Evolutionary conservation across 2,329 filamentous ascomycete genomes (phyloP).

Genomic region (Canariomyces notabilis): DNA sequence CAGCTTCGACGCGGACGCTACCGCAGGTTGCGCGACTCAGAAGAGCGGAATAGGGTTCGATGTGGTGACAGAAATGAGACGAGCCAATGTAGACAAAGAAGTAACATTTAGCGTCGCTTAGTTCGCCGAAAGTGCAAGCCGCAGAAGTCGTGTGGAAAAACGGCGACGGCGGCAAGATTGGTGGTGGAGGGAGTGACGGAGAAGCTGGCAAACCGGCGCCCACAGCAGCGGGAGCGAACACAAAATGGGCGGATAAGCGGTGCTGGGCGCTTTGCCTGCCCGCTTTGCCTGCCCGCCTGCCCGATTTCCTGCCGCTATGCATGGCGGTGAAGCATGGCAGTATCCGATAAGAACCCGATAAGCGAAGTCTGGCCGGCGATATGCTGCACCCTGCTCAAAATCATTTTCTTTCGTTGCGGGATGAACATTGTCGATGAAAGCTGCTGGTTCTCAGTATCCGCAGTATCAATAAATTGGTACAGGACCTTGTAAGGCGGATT

Average conservation of each 20-base stretch:
- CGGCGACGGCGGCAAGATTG: slow-evolving; percentile 10
- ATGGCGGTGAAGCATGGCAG: slow-evolving; percentile 21
- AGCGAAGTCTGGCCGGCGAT: slow-evolving; percentile 23
- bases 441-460: neutral
- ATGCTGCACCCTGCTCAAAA: neutral
- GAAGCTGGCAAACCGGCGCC: slow-evolving; percentile 20
- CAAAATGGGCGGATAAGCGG: slow-evolving; percentile 17
- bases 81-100: neutral
- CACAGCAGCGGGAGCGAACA: slow-evolving; percentile 20
- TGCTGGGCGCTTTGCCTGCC: slow-evolving; percentile 10
- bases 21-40: slow-evolving; percentile 12
- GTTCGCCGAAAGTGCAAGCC: neutral
- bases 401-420: too few relatives aligned
- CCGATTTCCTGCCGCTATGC: slow-evolving; percentile 12
- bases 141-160: slow-evolving; percentile 14
- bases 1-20: slow-evolving; percentile 12
- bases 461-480: too few relatives aligned
- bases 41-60: slow-evolving; percentile 1
- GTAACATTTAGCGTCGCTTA: neutral
- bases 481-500: too few relatives aligned
- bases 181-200: slow-evolving; percentile 12
- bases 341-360: slow-evolving; percentile 24
- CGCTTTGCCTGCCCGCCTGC: slow-evolving; percentile 24
- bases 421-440: too few relatives aligned
- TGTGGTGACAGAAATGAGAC: slow-evolving; percentile 1